Conservation (phyloP, 176 grass and related monocot genomes). For the Carex kokanica region DNA sequence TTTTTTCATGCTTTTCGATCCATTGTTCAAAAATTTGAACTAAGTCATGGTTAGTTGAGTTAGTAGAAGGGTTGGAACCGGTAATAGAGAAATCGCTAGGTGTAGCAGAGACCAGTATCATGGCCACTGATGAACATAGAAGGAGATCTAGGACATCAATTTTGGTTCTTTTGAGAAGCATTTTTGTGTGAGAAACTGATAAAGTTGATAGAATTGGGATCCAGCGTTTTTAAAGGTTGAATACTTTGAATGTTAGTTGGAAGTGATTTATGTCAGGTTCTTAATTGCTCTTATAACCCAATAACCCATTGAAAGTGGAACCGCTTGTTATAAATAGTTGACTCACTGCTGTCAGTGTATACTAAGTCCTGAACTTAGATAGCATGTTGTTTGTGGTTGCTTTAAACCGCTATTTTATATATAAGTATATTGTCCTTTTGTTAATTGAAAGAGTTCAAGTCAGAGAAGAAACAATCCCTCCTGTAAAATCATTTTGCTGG, state of each 20-base stretch:
- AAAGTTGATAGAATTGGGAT: not conserved
- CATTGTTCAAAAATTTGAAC: conserved; percentile 40
- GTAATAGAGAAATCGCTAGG: conserved; percentile 33
- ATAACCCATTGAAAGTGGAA: not conserved
- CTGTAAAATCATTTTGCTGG: not conserved
- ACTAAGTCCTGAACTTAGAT: too few species aligned
- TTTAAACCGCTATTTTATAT: too few species aligned
- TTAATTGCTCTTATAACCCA: not conserved
- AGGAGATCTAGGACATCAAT: conserved; percentile 6
- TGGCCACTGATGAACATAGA: conserved; percentile 20
- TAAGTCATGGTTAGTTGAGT: not conserved
- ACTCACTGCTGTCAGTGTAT: too few species aligned
- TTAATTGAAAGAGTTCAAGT: not conserved
- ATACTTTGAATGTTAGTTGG: conserved; percentile 27
- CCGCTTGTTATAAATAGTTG: not conserved
- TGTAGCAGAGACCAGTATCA: conserved; percentile 5
- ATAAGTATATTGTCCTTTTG: too few species aligned
- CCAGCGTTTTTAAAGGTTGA: not conserved
- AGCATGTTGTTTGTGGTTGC: too few species aligned
- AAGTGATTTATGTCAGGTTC: not conserved
- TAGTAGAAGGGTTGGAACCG: conserved; percentile 1
- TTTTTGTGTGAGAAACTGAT: not conserved
- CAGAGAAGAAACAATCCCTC: not conserved
- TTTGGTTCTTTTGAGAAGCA: conserved; percentile 11
- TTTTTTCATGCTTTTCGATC: conserved; percentile 28